Evolutionary conservation across 2,329 filamentous ascomycete species (phyloP).

Genomic region (Fusarium sterilihyphosum): DNA sequence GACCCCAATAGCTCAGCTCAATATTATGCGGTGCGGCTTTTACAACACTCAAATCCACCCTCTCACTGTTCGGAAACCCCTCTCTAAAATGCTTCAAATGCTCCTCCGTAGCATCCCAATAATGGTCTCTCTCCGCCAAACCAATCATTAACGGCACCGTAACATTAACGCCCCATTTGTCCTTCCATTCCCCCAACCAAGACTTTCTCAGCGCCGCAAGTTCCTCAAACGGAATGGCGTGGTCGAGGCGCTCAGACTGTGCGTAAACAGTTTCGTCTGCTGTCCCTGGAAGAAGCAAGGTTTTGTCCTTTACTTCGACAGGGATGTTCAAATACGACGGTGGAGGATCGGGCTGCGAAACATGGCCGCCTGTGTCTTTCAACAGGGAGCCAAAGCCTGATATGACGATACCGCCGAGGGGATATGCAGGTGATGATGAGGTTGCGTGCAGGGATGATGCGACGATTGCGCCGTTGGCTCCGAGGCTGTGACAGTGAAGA

Average conservation of each 20-base stretch:
- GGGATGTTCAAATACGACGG: slow-evolving; percentile 28
- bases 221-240: slow-evolving; percentile 30
- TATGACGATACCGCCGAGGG: slow-evolving; percentile 26
- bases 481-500: slow-evolving; percentile 33
- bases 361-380: slow-evolving; percentile 20
- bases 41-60: slow-evolving; percentile 32
- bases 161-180: slow-evolving; percentile 30
- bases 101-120: slow-evolving; percentile 32
- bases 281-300: slow-evolving; percentile 27
- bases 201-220: slow-evolving; percentile 12
- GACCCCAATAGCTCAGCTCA: slow-evolving; percentile 34
- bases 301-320: slow-evolving; percentile 27
- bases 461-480: slow-evolving; percentile 25
- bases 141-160: slow-evolving; percentile 28
- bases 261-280: slow-evolving; percentile 26
- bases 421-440: slow-evolving; percentile 1
- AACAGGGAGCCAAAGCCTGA: slow-evolving; percentile 31
- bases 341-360: slow-evolving; percentile 7
- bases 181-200: slow-evolving; percentile 32
- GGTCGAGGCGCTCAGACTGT: slow-evolving; percentile 23
- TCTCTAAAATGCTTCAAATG: slow-evolving; percentile 23
- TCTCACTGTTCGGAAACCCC: slow-evolving; percentile 15
- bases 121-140: slow-evolving; percentile 22
- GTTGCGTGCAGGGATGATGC: slow-evolving; percentile 25
- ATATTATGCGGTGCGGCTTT: slow-evolving; percentile 32